These are phyloP conservation scores for Mycena capillaripes DNA, from an alignment of 768 basidiomycete genomes.

Conservation along the genomic window DNA sequence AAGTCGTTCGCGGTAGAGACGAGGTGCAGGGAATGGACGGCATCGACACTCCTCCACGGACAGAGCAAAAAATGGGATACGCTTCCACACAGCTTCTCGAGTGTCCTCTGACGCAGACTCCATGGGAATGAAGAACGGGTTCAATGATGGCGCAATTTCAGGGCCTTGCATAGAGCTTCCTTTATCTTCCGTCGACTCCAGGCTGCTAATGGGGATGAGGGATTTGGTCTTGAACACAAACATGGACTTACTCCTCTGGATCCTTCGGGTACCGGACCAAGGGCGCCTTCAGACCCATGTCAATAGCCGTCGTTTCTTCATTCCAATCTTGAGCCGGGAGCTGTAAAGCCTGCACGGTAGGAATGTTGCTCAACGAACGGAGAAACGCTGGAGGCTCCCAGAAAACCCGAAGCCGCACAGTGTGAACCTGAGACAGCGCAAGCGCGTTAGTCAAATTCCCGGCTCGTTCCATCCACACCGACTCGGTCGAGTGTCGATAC, in stretches of 20 bases:
- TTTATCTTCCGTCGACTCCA: neutral
- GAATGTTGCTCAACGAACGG: neutral
- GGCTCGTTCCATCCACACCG: neutral
- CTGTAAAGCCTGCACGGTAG: neutral
- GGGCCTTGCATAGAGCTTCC: neutral
- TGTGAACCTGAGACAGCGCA: neutral
- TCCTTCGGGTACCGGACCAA: neutral
- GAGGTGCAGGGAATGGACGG: too few species aligned
- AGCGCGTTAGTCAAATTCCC: neutral
- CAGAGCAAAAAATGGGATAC: neutral
- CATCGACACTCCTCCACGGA: neutral
- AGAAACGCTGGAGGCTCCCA: neutral
- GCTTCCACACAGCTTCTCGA: slow-evolving; percentile 2
- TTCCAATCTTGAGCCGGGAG: too few species aligned
- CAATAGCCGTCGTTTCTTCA: too few species aligned
- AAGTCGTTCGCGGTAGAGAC: neutral
- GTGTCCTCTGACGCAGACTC: neutral
- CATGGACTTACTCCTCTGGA: too few species aligned
- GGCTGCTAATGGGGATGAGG: neutral
- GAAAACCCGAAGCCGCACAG: neutral
- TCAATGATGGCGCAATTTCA: slow-evolving; percentile 9
- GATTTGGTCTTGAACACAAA: too few species aligned
- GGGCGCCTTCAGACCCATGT: too few species aligned
- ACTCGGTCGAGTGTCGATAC: neutral
- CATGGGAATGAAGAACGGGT: slow-evolving; percentile 12